phyloP scores from a whole-genome alignment of 2,329 filamentous ascomycete genomes.

The Sporothrix protearum region DNA sequence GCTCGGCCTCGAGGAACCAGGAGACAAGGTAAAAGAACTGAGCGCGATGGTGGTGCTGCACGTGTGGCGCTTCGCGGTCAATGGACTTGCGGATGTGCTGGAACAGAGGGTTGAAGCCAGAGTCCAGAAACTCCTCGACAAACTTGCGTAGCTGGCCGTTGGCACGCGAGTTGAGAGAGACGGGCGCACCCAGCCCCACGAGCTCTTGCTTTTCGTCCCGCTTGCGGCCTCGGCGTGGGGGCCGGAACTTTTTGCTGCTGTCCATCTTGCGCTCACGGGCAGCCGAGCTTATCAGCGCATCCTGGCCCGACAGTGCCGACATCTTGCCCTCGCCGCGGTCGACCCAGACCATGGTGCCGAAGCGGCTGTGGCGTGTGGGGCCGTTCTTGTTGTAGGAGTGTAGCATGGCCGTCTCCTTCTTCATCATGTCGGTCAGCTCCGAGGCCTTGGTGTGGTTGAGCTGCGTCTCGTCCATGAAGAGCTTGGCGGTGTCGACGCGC shows the following conservation, averaged over 20 bases:
- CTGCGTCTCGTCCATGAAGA: slow-evolving; percentile 80
- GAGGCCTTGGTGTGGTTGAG: slow-evolving; percentile 64
- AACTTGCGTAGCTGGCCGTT: slow-evolving; percentile 74
- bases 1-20: slow-evolving; percentile 89
- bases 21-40: slow-evolving; percentile 91
- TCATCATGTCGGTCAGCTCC: slow-evolving; percentile 71
- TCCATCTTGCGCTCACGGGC: slow-evolving; percentile 85
- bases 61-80: slow-evolving; percentile 80
- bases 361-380: slow-evolving; percentile 85
- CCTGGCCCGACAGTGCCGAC: slow-evolving; percentile 83
- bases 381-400: slow-evolving; percentile 72
- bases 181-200: slow-evolving; percentile 53
- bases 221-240: slow-evolving; percentile 62
- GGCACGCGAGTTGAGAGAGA: slow-evolving; percentile 68
- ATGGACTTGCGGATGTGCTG: slow-evolving; percentile 81
- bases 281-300: slow-evolving; percentile 70
- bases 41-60: slow-evolving; percentile 70
- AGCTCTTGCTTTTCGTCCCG: slow-evolving; percentile 70
- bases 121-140: slow-evolving; percentile 89
- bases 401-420: slow-evolving; percentile 80
- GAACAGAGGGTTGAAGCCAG: slow-evolving; percentile 90
- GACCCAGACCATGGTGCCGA: slow-evolving; percentile 97
- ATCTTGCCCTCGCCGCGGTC: slow-evolving; percentile 81
- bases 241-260: slow-evolving; percentile 82
- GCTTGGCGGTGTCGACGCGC: slow-evolving; percentile 74